A percentile compares a stretch with the other conserved stretches of the same genome.
Evolutionary conservation across 108 stramenopile genomes (phyloP).

Genomic region (Poteriospumella lacustris): DNA sequence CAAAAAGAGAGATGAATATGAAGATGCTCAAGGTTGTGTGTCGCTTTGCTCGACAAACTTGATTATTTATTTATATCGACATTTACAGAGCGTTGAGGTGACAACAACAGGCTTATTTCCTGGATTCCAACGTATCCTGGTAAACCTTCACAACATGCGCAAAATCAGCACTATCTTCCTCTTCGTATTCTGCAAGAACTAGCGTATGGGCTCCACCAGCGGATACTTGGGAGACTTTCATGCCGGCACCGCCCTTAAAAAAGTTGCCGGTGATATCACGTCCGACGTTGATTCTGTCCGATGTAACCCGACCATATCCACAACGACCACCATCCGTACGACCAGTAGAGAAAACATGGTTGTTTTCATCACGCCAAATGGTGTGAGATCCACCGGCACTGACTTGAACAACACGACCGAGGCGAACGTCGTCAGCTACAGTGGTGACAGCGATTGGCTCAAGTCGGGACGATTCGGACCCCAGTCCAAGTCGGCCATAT

Average conservation of each 20-base stretch:
- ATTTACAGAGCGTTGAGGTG: too few relatives aligned
- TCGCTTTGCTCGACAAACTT: too few relatives aligned
- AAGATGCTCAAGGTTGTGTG: too few relatives aligned
- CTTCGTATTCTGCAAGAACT: not conserved
- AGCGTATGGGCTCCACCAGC: constrained; percentile 11
- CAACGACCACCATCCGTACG: constrained; percentile 15
- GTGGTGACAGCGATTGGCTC: not conserved
- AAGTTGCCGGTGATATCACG: not conserved
- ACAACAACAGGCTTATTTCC: too few relatives aligned
- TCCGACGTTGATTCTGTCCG: not conserved
- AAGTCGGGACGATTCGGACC: not conserved
- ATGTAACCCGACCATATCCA: too few relatives aligned
- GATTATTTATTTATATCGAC: too few relatives aligned
- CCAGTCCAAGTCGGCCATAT: constrained; percentile 15
- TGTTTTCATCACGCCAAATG: not conserved
- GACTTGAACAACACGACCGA: not conserved
- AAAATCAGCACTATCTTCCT: too few relatives aligned
- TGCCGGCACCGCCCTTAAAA: not conserved
- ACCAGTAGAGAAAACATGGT: not conserved
- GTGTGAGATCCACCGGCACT: constrained; percentile 14
- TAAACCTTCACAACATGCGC: too few relatives aligned
- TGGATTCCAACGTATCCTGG: too few relatives aligned
- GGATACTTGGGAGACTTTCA: constrained; percentile 18
- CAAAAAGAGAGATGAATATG: too few relatives aligned
- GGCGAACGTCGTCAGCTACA: not conserved